Base-by-base conservation (phyloP, 352 stramenopile genomes). In the Phytophthora colocasiae region DNA sequence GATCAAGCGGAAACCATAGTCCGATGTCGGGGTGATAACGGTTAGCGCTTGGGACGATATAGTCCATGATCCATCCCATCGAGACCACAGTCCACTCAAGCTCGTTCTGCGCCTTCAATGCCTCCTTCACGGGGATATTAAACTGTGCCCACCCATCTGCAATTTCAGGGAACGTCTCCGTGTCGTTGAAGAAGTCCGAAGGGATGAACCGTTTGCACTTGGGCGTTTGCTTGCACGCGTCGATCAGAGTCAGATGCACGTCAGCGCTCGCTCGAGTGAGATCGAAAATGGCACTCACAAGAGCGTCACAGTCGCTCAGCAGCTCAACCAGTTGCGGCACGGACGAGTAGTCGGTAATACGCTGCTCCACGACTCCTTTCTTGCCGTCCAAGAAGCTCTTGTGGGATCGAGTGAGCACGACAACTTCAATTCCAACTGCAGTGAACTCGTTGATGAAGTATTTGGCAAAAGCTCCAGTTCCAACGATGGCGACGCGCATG, bases 191-290 rank as follows among this genome's bases (percentile, higher is more conserved):
- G 47, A 67, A 85, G 55, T 80, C 73, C 6, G 70, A 58, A 26
- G 76, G 70, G 48, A 85, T 78, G 57, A 82, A 85, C 40, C 76
- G 73, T 67, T 80, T 78, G 66, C 76, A 84, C 32, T 73, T 81
- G 32, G 58, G 39, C 17, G 69, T 61, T n/a, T 63, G 48, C 49
- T 78, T 78, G 64, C 70, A 80, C 1, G 73, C 70, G 14, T 85
- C 66, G n/a, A 84, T 40, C 8, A 82, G 47, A 3, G 34, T 32
- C 6, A 76, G 15, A 44, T 81, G 66, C 10, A 69, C 9, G 1
- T 75, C 64, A 2, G 48, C 57, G 36, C 58, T 70, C 0, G 40
- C 6, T 32, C 51, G 11, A 7, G 54, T 43, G 10, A 52, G 19
- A 47, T 78, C 64, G 14, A 31, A 49, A 39, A 76, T 71, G 12